phyloP scores from a whole-genome alignment of 2,329 filamentous ascomycete species.

The Rhinocladiella mackenziei region DNA sequence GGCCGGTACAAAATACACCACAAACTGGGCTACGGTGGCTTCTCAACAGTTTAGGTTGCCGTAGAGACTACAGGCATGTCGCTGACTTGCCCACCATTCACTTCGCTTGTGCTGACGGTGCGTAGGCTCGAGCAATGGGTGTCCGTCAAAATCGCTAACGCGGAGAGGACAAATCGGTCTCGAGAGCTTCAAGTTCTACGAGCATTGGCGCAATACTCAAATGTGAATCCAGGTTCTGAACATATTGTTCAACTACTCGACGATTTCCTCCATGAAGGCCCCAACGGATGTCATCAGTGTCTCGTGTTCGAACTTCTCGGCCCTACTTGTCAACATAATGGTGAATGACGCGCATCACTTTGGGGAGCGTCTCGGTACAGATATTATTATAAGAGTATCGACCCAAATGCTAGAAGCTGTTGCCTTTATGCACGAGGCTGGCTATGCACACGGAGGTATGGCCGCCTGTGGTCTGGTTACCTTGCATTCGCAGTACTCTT shows the following conservation, averaged over 20 bases:
- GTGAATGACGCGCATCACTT: no score
- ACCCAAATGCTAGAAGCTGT: conserved; percentile 32
- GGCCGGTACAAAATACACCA: no score
- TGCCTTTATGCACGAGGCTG: conserved; percentile 31
- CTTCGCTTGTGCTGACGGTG: conserved; percentile 2
- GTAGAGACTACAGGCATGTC: no score
- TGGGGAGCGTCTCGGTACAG: no score
- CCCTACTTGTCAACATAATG: no score
- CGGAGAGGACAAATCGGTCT: conserved; percentile 5
- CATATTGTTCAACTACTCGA: conserved; percentile 13
- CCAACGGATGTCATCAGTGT: conserved; percentile 15
- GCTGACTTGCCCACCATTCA: no score
- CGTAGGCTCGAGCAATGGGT: conserved; percentile 12
- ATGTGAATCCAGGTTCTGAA: conserved; percentile 6
- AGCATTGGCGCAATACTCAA: conserved; percentile 2
- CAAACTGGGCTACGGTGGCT: no score
- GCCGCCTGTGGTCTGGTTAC: no score
- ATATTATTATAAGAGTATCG: conserved; percentile 31
- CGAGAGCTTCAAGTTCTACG: conserved; percentile 6
- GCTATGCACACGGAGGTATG: conserved; percentile 35
- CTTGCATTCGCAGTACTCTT: conserved; percentile 1
- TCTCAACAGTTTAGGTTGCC: no score
- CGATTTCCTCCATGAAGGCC: conserved; percentile 12
- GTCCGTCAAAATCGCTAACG: conserved; percentile 11
- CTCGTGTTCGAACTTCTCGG: conserved; percentile 29